These are phyloP conservation scores for Talaromyces funiculosus DNA, from an alignment of 2,329 filamentous ascomycete genomes.

Conservation along the genomic window DNA sequence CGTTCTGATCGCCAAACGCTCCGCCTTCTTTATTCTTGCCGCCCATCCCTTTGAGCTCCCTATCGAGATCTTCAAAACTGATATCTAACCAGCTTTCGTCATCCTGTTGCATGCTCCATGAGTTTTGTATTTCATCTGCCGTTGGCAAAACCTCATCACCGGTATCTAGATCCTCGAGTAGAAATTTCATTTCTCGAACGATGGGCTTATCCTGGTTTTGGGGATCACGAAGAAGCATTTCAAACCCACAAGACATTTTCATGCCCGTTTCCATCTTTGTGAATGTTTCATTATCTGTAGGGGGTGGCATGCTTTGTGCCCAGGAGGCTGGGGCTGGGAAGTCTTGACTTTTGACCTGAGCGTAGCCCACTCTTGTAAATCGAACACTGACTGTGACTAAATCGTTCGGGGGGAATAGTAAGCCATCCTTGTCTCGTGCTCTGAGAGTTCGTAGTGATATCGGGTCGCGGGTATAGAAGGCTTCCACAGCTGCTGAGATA, in stretches of 20 bases:
- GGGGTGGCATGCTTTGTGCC: conserved; percentile 39
- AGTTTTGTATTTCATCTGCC: conserved; percentile 59
- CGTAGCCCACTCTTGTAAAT: conserved; percentile 85
- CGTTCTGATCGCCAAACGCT: conserved; percentile 41
- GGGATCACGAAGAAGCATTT: conserved; percentile 70
- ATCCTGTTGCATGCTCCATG: conserved; percentile 69
- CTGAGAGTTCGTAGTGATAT: conserved; percentile 65
- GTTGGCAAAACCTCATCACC: conserved; percentile 67
- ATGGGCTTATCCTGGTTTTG: conserved; percentile 62
- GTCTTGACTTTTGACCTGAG: conserved; percentile 80
- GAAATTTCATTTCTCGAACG: conserved; percentile 68
- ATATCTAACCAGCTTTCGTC: conserved; percentile 91
- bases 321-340: conserved; percentile 62
- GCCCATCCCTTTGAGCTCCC: conserved; percentile 59
- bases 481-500: conserved; percentile 78
- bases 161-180: conserved; percentile 68
- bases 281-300: conserved; percentile 42
- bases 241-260: conserved; percentile 85
- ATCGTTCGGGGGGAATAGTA: conserved; percentile 69
- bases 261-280: conserved; percentile 64
- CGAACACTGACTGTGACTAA: conserved; percentile 71
- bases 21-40: conserved; percentile 34
- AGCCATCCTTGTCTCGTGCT: conserved; percentile 46
- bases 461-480: conserved; percentile 86
- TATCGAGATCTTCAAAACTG: conserved; percentile 80